Base-by-base conservation (phyloP, 2,329 filamentous ascomycete species). In the Sclerotinia trifoliorum region DNA sequence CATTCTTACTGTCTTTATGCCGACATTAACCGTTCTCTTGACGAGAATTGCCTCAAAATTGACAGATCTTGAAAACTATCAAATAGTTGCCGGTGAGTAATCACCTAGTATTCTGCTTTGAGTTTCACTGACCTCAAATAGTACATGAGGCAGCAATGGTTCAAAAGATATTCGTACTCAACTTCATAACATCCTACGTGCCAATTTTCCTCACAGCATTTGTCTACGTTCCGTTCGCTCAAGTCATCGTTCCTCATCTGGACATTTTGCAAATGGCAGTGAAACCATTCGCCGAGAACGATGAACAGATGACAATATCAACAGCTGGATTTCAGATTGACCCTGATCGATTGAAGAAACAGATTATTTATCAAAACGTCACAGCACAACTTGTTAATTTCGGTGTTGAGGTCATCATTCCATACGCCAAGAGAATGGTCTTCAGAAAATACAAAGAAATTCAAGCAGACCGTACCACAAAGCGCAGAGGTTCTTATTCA, bases 361-460 rank as follows among this genome's bases (percentile, higher is more conserved):
- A 98, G 78, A 92, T 97, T 78, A 95, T 97, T 71, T 98, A 96
- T 80, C 95, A 96, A 71, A 96, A 94, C 0, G 92, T 98, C 44
- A 97, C 94, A 0, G 94, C 93, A 0, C 94, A 97, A 77, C 86
- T 97, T 49, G 90, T 99, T 74, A 95, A 91, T 77, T 90, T 97
- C 66, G 88, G 85, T 17, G 88, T 94, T 70, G 95, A 99, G 78
- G 86, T 93, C 6, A 81, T 97, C 48, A 86, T 97, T 1, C 95
- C 95, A 0, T 93, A 92, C 73, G 80, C 92, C 64, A 97, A 97
- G 80, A 89, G 92, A 70, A 88, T 88, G 74, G 87, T 89, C 0
- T 89, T 91, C 77, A 85, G 87, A 74, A 94, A 94, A 75, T 93
- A 92, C 76, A 92, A 93, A 78, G 83, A 93, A 73, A 87, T 92